Percentiles rank a stretch among this genome's conserved stretches.
Conservation (phyloP, 345 rosid species). For the Gossypium arboreum region DNA sequence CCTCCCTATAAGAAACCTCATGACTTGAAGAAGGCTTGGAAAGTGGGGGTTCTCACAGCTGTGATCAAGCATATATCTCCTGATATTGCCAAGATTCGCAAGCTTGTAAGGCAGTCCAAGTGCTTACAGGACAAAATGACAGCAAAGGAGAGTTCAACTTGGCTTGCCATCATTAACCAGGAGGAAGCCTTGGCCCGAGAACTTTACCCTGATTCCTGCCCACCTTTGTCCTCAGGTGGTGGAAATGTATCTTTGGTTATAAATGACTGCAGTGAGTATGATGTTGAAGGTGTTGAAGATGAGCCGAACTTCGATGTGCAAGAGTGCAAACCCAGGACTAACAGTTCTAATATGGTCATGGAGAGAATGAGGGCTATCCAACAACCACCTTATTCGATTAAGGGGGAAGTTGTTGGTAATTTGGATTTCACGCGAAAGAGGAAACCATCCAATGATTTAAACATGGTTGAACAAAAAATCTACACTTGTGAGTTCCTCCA, state of each 20-base stretch:
- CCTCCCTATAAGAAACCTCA: constrained; percentile 99
- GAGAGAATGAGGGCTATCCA: constrained; percentile 37
- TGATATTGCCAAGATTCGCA: constrained; percentile 67
- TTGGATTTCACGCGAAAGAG: constrained; percentile 56
- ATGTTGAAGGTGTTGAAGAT: constrained; percentile 69
- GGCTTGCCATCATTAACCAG: constrained; percentile 77
- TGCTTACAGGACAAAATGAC: constrained; percentile 95
- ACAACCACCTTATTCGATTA: constrained; percentile 41
- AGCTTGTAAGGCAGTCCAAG: constrained; percentile 77
- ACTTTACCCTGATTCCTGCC: constrained; percentile 55
- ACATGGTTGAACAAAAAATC: constrained; percentile 43
- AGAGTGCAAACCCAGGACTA: constrained; percentile 54
- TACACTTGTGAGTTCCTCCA: constrained; percentile 60
- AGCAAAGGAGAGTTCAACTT: constrained; percentile 84
- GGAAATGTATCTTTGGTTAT: constrained; percentile 47
- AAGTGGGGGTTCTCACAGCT: constrained; percentile 80
- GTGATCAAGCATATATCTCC: constrained; percentile 86
- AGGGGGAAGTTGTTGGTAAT: constrained; percentile 50
- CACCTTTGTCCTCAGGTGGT: constrained; percentile 43
- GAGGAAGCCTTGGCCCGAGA: constrained; percentile 61
- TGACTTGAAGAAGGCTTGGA: constrained; percentile 94
- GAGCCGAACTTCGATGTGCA: constrained; percentile 53
- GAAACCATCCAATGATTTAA: constrained; percentile 48
- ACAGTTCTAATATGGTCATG: constrained; percentile 30
- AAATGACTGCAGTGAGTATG: constrained; percentile 61